Percentiles rank a stretch among this genome's conserved stretches.
These are phyloP conservation scores for Fusarium sp. DNA, from an alignment of 2,329 filamentous ascomycete species.

Conservation along the genomic window DNA sequence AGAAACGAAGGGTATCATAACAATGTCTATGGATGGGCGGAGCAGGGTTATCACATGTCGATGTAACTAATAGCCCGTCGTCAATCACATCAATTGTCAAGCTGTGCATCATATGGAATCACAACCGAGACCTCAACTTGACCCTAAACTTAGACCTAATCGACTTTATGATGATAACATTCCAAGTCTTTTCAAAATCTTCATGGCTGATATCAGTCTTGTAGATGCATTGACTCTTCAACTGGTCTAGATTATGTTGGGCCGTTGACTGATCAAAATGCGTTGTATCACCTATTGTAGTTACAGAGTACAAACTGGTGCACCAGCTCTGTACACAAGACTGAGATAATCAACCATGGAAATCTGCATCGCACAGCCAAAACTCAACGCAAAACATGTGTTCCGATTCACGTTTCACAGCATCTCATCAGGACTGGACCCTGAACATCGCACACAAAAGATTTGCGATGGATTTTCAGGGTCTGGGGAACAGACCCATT, in stretches of 20 bases:
- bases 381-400: not conserved
- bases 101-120: not conserved
- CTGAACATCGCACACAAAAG: not conserved
- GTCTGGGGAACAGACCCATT: not conserved
- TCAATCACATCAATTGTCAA: not conserved
- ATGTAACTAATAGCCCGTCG: not conserved
- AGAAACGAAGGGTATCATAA: not conserved
- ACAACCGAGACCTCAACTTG: not conserved
- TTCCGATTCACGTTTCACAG: not conserved
- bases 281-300: not conserved
- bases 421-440: not conserved
- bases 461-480: slow-evolving; percentile 11
- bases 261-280: no score
- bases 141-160: not conserved
- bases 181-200: no score
- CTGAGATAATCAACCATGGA: rapidly evolving
- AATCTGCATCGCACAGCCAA: no score
- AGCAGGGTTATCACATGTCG: not conserved
- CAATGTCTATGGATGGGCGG: not conserved
- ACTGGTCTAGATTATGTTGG: not conserved
- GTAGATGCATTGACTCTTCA: not conserved
- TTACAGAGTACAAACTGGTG: not conserved
- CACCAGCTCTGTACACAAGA: not conserved
- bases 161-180: no score
- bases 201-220: not conserved